A percentile compares a stretch with the other conserved stretches of the same genome.
phyloP scores from a whole-genome alignment of 768 basidiomycete species.

The Russula foetens region DNA sequence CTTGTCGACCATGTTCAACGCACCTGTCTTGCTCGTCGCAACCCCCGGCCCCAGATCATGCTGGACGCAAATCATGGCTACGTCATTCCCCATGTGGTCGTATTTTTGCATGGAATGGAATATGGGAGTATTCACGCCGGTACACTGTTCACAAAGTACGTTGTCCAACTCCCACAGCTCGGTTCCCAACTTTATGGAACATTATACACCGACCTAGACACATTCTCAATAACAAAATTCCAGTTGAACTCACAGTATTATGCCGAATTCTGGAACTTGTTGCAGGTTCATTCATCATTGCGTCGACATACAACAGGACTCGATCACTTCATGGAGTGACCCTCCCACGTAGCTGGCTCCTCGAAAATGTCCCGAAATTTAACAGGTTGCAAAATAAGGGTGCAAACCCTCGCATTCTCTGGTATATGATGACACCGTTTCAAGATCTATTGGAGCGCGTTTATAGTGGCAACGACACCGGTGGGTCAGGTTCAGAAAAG shows the following conservation, averaged over 20 bases:
- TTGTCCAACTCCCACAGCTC: neutral
- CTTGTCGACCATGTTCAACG: constrained; percentile 8
- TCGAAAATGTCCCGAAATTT: constrained; percentile 2
- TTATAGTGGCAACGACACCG: constrained; percentile 3
- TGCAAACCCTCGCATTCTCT: neutral
- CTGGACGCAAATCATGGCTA: neutral
- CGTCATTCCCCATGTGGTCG: constrained; percentile 1
- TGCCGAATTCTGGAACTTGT: constrained; percentile 14
- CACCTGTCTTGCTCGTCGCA: neutral
- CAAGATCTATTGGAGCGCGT: constrained; percentile 16
- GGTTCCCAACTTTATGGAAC: neutral
- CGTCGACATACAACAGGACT: neutral
- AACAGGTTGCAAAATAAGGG: constrained; percentile 10
- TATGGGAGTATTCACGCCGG: neutral
- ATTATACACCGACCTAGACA: neutral
- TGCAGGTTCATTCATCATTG: constrained; percentile 5
- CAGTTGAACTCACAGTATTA: constrained; percentile 1
- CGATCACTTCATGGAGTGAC: neutral
- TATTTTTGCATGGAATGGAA: neutral
- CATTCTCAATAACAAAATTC: neutral
- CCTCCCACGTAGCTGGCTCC: constrained; percentile 21
- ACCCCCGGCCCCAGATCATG: neutral
- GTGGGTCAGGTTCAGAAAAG: neutral
- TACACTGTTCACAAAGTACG: constrained; percentile 4
- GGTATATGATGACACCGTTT: neutral